Evolutionary conservation across 2,329 filamentous ascomycete species (phyloP), one percentile per base, ranked within the genome.

Genomic region (Dendrostoma leiphaemia): DNA sequence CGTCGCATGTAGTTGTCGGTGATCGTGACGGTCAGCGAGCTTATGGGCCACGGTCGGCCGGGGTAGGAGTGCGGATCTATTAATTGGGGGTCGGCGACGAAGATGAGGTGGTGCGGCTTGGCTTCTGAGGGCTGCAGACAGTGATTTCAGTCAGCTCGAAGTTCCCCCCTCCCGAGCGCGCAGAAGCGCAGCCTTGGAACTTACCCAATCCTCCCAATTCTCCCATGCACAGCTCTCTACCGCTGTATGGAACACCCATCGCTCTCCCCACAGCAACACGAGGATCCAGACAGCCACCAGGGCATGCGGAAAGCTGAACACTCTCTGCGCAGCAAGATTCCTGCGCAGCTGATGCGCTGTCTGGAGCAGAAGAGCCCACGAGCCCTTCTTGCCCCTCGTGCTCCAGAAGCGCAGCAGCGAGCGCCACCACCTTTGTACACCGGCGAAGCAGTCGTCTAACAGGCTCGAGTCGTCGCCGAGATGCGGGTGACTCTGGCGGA

Each of bases 41-140:
- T 79, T 17, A 85, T 65, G 24, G 80, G 78, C 79, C 82, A 84
- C 7, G 82, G 81, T 23, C 92, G 85, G 62, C 88, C 91, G 2
- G 91, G 90, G 65, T 97, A 97, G n/a, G 91, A 95, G 70, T 97
- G 90, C 51, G 91, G 90, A 70, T 97, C 92, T 65, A 94, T 91
- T 55, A 97, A 81, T 69, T 97, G 92, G 40, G 92, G 92, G 66
- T 97, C 92, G 57, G 92, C 91, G 61, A 97, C 79, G 67, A 97
- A 86, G 62, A 90, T 79, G 62, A 96, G 80, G 67, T 86, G 90
- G 69, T 97, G 92, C 26, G 94, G 94, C 31, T 81, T 84, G 48
- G 92, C 88, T 62, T 80, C 84, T 64, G 81, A 72, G 50, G 91
- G 90, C 94, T 96, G 65, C 34, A 52, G 6, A 12, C 38, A 32